These are phyloP conservation scores for Mortierella sp. DNA, from an alignment of 371 early-diverging fungal species.

Conservation along the genomic window DNA sequence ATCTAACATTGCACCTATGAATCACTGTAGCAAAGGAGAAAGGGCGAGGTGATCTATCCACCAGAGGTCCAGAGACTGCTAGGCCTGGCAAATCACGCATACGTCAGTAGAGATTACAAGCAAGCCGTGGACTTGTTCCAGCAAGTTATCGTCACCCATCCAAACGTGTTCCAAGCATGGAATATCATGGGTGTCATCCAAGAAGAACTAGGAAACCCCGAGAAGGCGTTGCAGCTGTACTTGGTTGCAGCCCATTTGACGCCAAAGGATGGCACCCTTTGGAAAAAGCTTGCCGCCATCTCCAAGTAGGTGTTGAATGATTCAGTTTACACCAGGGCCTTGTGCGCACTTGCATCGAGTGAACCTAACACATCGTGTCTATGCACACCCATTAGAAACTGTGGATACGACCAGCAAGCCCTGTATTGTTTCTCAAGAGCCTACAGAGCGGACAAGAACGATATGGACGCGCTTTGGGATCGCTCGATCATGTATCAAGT, in stretches of 20 bases:
- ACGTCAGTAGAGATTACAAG: slow-evolving; percentile 73
- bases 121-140: slow-evolving; percentile 77
- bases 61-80: slow-evolving; percentile 68
- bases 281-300: slow-evolving; percentile 86
- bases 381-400: slow-evolving; percentile 60
- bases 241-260: slow-evolving; percentile 93
- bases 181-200: slow-evolving; percentile 89
- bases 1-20: too few species aligned
- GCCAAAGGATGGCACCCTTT: slow-evolving; percentile 77
- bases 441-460: slow-evolving; percentile 67
- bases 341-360: neutral
- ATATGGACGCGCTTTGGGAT: slow-evolving; percentile 79
- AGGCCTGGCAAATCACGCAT: slow-evolving; percentile 80
- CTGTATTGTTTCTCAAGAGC: slow-evolving; percentile 84
- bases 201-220: slow-evolving; percentile 84
- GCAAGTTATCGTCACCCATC: slow-evolving; percentile 77
- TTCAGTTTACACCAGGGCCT: neutral
- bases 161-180: slow-evolving; percentile 84
- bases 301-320: slow-evolving; percentile 64
- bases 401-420: slow-evolving; percentile 78
- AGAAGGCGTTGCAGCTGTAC: slow-evolving; percentile 81
- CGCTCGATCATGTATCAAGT: slow-evolving; percentile 68
- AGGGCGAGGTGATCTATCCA: slow-evolving; percentile 47
- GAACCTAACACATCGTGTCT: neutral
- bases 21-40: slow-evolving; percentile 35